A percentile compares a stretch with the other conserved stretches of the same genome.
Evolutionary conservation across 2,329 filamentous ascomycete genomes (phyloP).

Genomic region (Fusarium praegraminearum): DNA sequence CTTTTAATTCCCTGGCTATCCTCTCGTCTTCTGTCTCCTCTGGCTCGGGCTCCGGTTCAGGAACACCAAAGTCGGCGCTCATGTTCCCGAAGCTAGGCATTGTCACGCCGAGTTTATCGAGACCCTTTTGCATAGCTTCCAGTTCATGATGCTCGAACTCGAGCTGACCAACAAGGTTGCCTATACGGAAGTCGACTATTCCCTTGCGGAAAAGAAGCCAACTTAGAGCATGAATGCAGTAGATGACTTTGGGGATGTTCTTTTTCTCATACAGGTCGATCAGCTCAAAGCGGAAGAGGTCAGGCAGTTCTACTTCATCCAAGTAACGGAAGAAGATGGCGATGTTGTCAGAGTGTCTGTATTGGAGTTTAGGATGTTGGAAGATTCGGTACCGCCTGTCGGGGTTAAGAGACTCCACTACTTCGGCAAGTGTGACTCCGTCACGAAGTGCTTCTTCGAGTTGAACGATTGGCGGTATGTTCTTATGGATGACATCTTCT

Average conservation of each 20-base stretch:
- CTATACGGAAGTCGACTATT: slow-evolving; percentile 94
- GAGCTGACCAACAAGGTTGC: slow-evolving; percentile 94
- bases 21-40: slow-evolving; percentile 93
- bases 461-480: slow-evolving; percentile 92
- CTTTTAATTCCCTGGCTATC: slow-evolving; percentile 82
- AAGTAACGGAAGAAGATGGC: slow-evolving; percentile 95
- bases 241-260: slow-evolving; percentile 98
- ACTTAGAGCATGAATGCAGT: slow-evolving; percentile 96
- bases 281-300: slow-evolving; percentile 95
- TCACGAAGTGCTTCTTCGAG: slow-evolving; percentile 92
- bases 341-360: slow-evolving; percentile 97
- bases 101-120: slow-evolving; percentile 92
- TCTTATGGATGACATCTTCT: slow-evolving; percentile 85
- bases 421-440: slow-evolving; percentile 92
- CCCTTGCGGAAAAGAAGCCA: slow-evolving; percentile 98
- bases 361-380: slow-evolving; percentile 85
- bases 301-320: slow-evolving; percentile 90
- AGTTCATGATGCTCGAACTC: slow-evolving; percentile 98
- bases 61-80: slow-evolving; percentile 91
- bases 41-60: slow-evolving; percentile 78
- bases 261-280: slow-evolving; percentile 99
- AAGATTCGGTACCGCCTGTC: slow-evolving; percentile 85
- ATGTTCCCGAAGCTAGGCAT: slow-evolving; percentile 99
- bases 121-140: slow-evolving; percentile 94
- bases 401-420: slow-evolving; percentile 89